Evolutionary conservation across 108 stramenopile genomes (phyloP), one percentile per base, ranked within the genome.

Genomic region (Fragilariopsis cylindrus): DNA sequence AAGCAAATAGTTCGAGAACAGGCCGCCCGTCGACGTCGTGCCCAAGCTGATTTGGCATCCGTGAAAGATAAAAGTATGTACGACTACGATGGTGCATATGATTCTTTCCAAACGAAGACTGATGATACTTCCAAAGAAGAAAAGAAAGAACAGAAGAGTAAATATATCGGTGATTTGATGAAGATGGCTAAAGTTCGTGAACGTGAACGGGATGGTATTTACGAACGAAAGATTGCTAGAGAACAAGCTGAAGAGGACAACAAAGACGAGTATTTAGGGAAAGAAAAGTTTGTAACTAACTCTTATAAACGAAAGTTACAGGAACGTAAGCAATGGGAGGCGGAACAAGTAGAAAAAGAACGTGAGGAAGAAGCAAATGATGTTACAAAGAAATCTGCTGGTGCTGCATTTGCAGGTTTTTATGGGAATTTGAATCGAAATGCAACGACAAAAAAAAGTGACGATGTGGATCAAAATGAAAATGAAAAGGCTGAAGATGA

Each of bases 71-170:
- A 68, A 7, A 60, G 41, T 4, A 69, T 82, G 41, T 91, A 81
- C 58, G 92, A 91, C 67, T 91, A 88, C 58, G 92, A 93, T 71
- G 90, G 81, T n/a, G 80, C 82, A 39, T 91, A 90, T 45, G 88
- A 91, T 52, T 74, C 79, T 5, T 82, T 88, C 60, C 11, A 76
- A 42, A 60, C 48, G 16, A 73, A 64, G 13, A 53, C 60, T 18
- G 72, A 47, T 1, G 62, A 63, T 18, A 39, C 42, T 12, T 12
- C 39, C 3, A 18, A 53, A 4, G 69, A 63, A 11, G 39, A 71
- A 18, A 52, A 46, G 48, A 70, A 73, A 60, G 79, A 71, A 54
- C 39, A 69, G 57, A 63, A 85, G 58, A 87, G 85, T 60, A 79
- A 85, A 15, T 94, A 94, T 70, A 85, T 92, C 55, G 76, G 65